Evolutionary conservation across 2,329 filamentous ascomycete genomes (phyloP), one percentile per base, ranked within the genome.

Genomic region (Aureobasidium namibiae): DNA sequence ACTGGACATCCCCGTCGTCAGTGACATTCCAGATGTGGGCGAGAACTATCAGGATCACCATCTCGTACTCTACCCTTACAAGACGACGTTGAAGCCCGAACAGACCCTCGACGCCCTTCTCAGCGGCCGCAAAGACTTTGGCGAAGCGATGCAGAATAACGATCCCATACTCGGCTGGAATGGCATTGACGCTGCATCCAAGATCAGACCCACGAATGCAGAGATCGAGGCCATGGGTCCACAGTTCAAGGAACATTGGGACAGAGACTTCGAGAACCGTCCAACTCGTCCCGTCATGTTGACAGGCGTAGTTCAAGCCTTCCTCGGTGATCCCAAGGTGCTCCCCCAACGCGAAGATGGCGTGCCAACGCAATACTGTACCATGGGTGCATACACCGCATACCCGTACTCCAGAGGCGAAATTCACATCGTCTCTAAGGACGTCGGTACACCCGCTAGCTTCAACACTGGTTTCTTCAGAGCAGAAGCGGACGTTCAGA

Each of bases 401-500:
- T 85, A 87, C 65, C 84, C 84, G 0, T 82, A 79, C 66, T 86
- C 82, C 1, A 79, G 83, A 0, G 84, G 84, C 1, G 75, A 76
- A 59, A 77, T 86, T 60, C 84, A 87, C 71, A 84, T 87, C 65
- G 76, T 72, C 0, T 73, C 74, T 1, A 65, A 76, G 1, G 73
- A 78, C 44, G 68, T 75, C 3, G 65, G 70, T 9, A 76, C 80
- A 24, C 69, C 74, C 0, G 70, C 79, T 4, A 79, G 84, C 61
- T 85, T 87, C 60, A 76, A 83, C 53, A 73, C 78, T 0, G 84
- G 83, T 8, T 84, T 78, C 68, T 75, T 87, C 33, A 76, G 70
- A 4, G 79, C 85, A 56, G 64, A 72, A 13, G 71, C 83, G 63
- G 78, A 81, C 1, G 69, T 82, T n/a, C 80, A 80, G 67, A 82